These are phyloP conservation scores for Ceratobasidium sp. DNA, from an alignment of 1,284 basidiomycete species.

Conservation along the genomic window DNA sequence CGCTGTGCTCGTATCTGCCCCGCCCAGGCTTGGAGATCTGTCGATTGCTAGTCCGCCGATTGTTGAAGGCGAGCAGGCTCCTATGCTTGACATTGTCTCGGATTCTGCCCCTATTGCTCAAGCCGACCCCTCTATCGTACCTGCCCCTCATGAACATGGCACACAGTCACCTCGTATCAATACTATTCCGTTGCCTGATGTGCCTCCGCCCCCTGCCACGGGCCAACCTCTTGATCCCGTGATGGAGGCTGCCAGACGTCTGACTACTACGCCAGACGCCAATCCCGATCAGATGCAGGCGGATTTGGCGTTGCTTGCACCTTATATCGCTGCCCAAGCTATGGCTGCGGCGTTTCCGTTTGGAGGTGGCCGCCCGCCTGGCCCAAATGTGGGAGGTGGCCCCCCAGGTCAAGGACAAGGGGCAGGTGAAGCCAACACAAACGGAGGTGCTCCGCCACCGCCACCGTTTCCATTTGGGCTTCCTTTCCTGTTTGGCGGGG, in stretches of 20 bases:
- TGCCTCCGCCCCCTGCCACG: slow-evolving; percentile 15
- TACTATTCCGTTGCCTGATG: slow-evolving; percentile 31
- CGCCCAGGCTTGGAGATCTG: slow-evolving; percentile 26
- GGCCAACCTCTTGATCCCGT: slow-evolving; percentile 13
- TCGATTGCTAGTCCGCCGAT: slow-evolving; percentile 8
- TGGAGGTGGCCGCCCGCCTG: slow-evolving; percentile 8
- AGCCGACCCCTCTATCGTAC: background rate
- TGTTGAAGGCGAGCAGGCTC: background rate
- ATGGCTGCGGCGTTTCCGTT: slow-evolving; percentile 25
- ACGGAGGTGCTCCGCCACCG: slow-evolving; percentile 4
- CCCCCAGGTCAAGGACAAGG: slow-evolving; percentile 17
- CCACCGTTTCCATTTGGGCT: slow-evolving; percentile 1
- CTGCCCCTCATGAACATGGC: slow-evolving; percentile 2
- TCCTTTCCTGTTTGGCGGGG: slow-evolving; percentile 20
- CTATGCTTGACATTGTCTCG: slow-evolving; percentile 19
- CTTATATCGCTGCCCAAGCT: slow-evolving; percentile 33
- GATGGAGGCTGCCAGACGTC: slow-evolving; percentile 35
- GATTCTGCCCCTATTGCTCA: slow-evolving; percentile 2
- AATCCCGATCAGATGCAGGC: slow-evolving; percentile 34
- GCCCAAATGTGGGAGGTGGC: background rate
- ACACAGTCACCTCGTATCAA: slow-evolving; percentile 17
- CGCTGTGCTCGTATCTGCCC: slow-evolving; percentile 29
- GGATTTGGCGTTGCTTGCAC: slow-evolving; percentile 29
- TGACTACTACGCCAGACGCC: background rate
- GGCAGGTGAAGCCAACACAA: background rate